These are phyloP conservation scores for Plasmodium sp. DNA, from an alignment of 169 alveolate species.

Conservation along the genomic window DNA sequence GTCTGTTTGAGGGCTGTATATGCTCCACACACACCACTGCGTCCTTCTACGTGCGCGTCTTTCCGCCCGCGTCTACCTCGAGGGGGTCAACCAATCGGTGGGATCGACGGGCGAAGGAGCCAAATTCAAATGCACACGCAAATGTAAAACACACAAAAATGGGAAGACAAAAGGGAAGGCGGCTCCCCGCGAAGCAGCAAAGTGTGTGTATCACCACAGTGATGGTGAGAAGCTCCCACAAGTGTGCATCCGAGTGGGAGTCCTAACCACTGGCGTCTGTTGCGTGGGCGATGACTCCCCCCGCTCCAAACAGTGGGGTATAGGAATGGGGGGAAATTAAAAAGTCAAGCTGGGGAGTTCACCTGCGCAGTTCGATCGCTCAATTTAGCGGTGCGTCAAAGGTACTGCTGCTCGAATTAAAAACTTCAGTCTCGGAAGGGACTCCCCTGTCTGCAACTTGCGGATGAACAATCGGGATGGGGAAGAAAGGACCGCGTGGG, in stretches of 20 bases:
- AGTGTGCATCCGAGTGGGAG: neutral
- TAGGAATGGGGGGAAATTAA: neutral
- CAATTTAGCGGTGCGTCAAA: neutral
- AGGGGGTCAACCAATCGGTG: neutral
- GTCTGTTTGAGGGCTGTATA: neutral
- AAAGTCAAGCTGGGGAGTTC: neutral
- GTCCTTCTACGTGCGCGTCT: neutral
- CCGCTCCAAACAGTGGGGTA: neutral
- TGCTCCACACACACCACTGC: neutral
- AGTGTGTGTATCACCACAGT: neutral
- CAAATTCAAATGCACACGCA: neutral
- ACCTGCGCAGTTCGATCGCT: neutral
- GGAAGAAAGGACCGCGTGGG: neutral
- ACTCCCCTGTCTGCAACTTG: slow-evolving; percentile 13
- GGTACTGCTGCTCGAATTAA: neutral
- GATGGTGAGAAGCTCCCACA: neutral
- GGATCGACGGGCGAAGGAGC: neutral
- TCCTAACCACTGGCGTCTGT: neutral
- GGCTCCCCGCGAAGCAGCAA: neutral
- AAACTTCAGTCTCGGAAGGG: neutral
- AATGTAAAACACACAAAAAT: neutral
- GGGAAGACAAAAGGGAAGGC: neutral
- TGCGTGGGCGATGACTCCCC: neutral
- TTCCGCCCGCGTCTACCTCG: neutral
- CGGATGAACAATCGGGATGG: neutral